A percentile compares a stretch with the other conserved stretches of the same genome.
These are phyloP conservation scores for Holtermanniella nyarrowii DNA, from an alignment of 768 basidiomycete species.

Conservation along the genomic window DNA sequence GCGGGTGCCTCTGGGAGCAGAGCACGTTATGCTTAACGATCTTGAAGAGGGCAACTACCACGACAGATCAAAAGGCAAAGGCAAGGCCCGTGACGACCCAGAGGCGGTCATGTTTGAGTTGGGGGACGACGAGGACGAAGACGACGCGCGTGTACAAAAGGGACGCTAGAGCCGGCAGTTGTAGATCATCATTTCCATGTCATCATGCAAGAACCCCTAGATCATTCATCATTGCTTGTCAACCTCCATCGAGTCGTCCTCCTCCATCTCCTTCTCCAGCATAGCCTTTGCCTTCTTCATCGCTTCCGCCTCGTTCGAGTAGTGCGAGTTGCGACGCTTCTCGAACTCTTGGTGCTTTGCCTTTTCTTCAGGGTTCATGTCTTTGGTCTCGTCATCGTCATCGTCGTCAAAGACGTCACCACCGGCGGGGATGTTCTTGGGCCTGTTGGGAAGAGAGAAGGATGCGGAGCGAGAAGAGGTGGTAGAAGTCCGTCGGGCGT, in stretches of 20 bases:
- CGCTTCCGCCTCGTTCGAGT: conserved; percentile 39
- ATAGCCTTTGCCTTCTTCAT: conserved; percentile 32
- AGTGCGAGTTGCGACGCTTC: conserved; percentile 35
- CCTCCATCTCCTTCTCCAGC: conserved; percentile 19
- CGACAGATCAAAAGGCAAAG: conserved; percentile 41
- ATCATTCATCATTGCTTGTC: background rate
- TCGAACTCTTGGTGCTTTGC: conserved; percentile 31
- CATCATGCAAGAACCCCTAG: background rate
- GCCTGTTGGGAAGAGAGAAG: conserved; percentile 38
- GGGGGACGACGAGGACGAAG: conserved; percentile 47
- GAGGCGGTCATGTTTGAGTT: conserved; percentile 45
- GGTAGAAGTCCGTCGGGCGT: conserved; percentile 14
- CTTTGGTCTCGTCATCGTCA: conserved; percentile 57
- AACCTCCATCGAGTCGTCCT: conserved; percentile 9
- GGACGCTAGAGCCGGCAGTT: background rate
- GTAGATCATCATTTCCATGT: background rate
- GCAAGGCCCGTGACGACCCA: conserved; percentile 24
- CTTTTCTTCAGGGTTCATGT: conserved; percentile 68
- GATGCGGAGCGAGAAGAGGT: conserved; percentile 32
- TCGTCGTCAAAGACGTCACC: conserved; percentile 47
- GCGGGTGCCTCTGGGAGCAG: conserved; percentile 34
- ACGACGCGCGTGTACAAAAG: conserved; percentile 27
- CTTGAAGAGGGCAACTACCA: conserved; percentile 21
- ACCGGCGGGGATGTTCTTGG: conserved; percentile 35
- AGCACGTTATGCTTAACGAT: conserved; percentile 47